These are phyloP conservation scores for Phytomonas francai DNA, from an alignment of 208 protist species.

Conservation along the genomic window DNA sequence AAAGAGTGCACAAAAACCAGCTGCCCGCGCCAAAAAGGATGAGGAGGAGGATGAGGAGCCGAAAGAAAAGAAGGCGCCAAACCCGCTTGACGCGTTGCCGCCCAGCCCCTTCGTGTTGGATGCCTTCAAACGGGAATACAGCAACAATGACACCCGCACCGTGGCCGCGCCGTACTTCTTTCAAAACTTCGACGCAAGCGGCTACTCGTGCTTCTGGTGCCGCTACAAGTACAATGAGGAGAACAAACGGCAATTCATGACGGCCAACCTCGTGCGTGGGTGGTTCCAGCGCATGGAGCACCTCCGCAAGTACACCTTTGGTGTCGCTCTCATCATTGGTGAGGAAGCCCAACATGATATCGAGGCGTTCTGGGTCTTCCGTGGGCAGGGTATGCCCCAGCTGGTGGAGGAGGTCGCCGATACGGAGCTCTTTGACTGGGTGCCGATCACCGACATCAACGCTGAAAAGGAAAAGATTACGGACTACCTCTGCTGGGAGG, in stretches of 20 bases:
- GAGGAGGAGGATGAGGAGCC: conserved; percentile 36
- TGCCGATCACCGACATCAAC: conserved; percentile 59
- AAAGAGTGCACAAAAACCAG: conserved; percentile 18
- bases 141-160: conserved; percentile 69
- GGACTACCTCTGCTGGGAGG: conserved; percentile 81
- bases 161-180: conserved; percentile 68
- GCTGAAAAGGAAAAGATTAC: conserved; percentile 64
- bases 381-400: conserved; percentile 72
- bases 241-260: conserved; percentile 82
- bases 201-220: conserved; percentile 72
- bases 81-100: conserved; percentile 52
- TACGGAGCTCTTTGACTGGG: conserved; percentile 71
- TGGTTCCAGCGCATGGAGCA: conserved; percentile 87
- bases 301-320: conserved; percentile 78
- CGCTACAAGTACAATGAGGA: conserved; percentile 81
- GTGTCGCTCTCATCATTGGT: conserved; percentile 69
- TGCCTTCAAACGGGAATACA: conserved; percentile 72
- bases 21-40: conserved; percentile 24
- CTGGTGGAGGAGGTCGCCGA: conserved; percentile 68
- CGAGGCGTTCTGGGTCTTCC: conserved; percentile 70
- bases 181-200: conserved; percentile 44
- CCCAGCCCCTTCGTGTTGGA: conserved; percentile 64
- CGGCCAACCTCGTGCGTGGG: conserved; percentile 67
- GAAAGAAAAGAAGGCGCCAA: conserved; percentile 63
- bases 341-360: conserved; percentile 70